Evolutionary conservation across 225 moss, liverwort and hornwort species (phyloP).

Genomic region (Polytrichum formosum): DNA sequence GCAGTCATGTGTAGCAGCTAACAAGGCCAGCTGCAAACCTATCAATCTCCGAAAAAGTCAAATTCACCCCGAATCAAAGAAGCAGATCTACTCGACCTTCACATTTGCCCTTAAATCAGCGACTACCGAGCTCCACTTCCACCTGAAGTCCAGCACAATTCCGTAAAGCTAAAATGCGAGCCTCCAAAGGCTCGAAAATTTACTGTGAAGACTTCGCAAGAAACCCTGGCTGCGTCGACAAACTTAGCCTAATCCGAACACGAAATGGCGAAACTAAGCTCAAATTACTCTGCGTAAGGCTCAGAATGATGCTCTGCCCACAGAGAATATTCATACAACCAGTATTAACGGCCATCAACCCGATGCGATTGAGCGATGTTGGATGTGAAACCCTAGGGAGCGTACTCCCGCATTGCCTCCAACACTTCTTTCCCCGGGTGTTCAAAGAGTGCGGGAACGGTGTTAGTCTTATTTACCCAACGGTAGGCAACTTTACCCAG

Average conservation of each 20-base stretch:
- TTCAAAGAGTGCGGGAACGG: background rate
- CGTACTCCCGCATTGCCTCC: background rate
- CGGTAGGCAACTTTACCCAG: background rate
- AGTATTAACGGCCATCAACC: background rate
- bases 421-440: background rate
- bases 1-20: background rate
- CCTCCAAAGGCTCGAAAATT: background rate
- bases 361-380: background rate
- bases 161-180: background rate
- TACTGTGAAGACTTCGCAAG: background rate
- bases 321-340: background rate
- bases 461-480: background rate
- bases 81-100: background rate
- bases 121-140: background rate
- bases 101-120: background rate
- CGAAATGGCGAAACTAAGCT: background rate
- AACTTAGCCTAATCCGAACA: background rate
- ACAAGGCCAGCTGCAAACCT: background rate
- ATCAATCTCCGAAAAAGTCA: background rate
- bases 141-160: background rate
- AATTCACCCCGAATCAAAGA: background rate
- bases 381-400: background rate
- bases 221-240: background rate
- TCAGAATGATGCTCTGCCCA: background rate
- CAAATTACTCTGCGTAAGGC: background rate